Evolutionary conservation across 345 rosid genomes (phyloP).

Genomic region (Eucalyptus tenuipes): DNA sequence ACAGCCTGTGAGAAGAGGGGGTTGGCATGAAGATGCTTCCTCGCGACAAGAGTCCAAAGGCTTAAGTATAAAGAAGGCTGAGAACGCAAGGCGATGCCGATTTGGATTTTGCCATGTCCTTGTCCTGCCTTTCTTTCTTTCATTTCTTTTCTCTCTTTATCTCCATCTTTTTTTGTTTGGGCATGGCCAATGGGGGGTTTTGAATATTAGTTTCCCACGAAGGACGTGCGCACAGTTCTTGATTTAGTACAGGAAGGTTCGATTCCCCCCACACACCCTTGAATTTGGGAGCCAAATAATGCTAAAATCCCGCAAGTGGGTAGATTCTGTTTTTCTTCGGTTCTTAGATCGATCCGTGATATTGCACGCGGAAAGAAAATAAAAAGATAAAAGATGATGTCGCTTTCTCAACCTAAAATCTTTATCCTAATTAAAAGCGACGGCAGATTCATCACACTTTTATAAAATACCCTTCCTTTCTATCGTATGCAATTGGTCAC

Average conservation of each 20-base stretch:
- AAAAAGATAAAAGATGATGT: not conserved
- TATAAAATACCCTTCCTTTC: not conserved
- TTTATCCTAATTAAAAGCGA: not conserved
- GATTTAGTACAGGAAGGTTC: not conserved
- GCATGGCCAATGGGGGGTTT: not conserved
- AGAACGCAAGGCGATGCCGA: conserved; percentile 3
- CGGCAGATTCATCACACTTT: not conserved
- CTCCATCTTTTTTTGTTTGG: not conserved
- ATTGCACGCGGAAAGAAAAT: not conserved
- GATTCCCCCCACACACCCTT: not conserved
- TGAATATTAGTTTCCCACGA: not conserved
- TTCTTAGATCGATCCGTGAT: not conserved
- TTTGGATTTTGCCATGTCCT: not conserved
- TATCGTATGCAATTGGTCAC: not conserved
- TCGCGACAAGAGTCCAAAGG: not conserved
- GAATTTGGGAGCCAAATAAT: not conserved
- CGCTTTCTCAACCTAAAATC: not conserved
- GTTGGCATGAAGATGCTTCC: not conserved
- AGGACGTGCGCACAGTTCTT: not conserved
- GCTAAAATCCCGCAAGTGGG: not conserved
- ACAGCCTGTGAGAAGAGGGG: not conserved
- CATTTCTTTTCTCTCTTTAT: not conserved
- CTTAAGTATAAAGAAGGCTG: not conserved
- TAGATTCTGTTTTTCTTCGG: not conserved
- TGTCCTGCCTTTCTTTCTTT: not conserved